Base-by-base conservation (phyloP, 345 rosid genomes). In the Linum usitatissimum region DNA sequence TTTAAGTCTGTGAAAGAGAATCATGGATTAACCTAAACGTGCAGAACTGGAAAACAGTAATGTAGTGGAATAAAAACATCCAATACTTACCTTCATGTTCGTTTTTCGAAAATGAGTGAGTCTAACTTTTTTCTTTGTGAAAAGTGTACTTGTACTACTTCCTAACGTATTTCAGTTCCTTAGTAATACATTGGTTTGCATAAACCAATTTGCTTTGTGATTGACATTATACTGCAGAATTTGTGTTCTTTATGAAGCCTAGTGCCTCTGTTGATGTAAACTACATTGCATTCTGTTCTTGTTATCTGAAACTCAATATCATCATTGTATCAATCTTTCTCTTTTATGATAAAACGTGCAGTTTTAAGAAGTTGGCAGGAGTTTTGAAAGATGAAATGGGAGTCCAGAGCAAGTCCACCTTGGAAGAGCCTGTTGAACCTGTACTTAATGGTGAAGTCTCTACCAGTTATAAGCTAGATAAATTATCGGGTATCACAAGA, bases 281-380 rank as follows among this genome's bases (percentile, higher is more conserved):
- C 10, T 14, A 6, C 49, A 9, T 42, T 9, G 14, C 49, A 42
- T 42, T 42, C 49, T 42, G 15, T 42, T 42, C 49, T 42, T 42
- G 49, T 14, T 42, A 13, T 42, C 10, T 42, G 10, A 2, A 42
- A 42, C 18, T 61, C 39, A 15, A 54, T 28, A 59, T 58, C n/a
- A 6, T 31, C 18, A 20, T 18, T 62, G 45, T 53, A 49, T 57
- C 54, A 49, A 64, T 55, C 18, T 34, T 53, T 66, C 66, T 70
- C 69, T 72, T 62, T 45, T 45, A 15, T 45, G 6, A 4, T 15
- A 45, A 45, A 9, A 10, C 13, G 0, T 45, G 51, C 81, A 91
- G 98, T 75, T 85, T 88, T 80, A 83, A 73, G 75, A 85, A 78
- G 83, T 75, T 91, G 69, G 80, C 78, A 57, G 76, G 72, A 61